phyloP scores from a whole-genome alignment of 2,329 filamentous ascomycete species.

The Beauveria caledonica region DNA sequence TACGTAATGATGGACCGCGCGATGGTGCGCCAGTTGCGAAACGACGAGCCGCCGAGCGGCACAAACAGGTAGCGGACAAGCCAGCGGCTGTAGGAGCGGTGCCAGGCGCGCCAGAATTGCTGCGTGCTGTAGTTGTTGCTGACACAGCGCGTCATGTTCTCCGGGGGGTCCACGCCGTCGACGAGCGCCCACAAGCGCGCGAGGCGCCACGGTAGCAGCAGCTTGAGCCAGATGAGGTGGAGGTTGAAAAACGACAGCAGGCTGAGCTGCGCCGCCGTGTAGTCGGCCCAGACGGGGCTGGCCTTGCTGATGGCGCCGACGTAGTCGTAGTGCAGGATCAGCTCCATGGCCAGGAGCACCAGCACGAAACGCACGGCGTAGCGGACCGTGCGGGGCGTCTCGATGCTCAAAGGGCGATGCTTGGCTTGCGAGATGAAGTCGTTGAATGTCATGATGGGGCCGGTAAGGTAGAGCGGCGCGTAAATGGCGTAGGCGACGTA shows the following conservation, averaged over 20 bases:
- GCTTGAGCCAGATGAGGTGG: conserved; percentile 95
- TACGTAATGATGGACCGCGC: conserved; percentile 65
- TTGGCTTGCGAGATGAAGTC: conserved; percentile 87
- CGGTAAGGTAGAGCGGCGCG: conserved; percentile 84
- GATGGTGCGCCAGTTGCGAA: conserved; percentile 34
- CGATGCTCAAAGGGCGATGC: conserved; percentile 64
- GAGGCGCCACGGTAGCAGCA: conserved; percentile 94
- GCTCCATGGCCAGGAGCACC: conserved; percentile 78
- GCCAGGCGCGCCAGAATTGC: conserved; percentile 94
- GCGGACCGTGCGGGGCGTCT: conserved; percentile 59
- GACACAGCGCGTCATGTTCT: conserved; percentile 97
- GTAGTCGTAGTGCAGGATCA: conserved; percentile 87
- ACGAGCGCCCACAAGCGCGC: conserved; percentile 93
- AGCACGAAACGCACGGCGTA: conserved; percentile 80
- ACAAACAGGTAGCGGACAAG: conserved; percentile 89
- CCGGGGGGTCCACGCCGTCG: conserved; percentile 87
- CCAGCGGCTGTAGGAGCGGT: conserved; percentile 92
- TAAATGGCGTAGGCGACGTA: conserved; percentile 88
- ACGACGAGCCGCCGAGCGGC: conserved; percentile 68
- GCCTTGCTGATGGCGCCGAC: conserved; percentile 85
- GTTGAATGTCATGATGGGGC: conserved; percentile 94
- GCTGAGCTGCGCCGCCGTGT: conserved; percentile 78
- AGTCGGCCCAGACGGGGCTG: conserved; percentile 69
- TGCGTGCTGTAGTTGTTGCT: conserved; percentile 88
- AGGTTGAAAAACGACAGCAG: conserved; percentile 94